Base-by-base conservation (phyloP, 2,329 filamentous ascomycete species). In the Myriosclerotinia duriaeana region DNA sequence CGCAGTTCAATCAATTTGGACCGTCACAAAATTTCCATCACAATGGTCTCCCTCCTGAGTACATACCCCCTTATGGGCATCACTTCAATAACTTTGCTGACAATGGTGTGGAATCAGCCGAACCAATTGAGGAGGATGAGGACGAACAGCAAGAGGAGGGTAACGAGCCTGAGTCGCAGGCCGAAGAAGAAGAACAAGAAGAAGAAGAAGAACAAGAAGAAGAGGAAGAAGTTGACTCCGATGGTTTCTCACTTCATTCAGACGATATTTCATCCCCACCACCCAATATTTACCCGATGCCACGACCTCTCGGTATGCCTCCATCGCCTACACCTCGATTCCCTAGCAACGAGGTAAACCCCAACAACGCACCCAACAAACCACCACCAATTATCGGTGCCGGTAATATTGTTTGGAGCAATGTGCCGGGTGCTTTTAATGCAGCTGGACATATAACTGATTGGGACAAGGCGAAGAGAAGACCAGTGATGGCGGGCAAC, bases 131-230 rank as follows among this genome's bases (percentile, higher is more conserved):
- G 9, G 30, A 22, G 56, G 9, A 50, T 34, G 42, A 26, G 44
- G 44, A 38, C 5, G 44, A 48, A 38, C 56, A 60, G 56, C 42
- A 60, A 60, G 44, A 50, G 56, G 56, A 60, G 42, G 56, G 14
- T 38, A 17, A 7, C 11, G 44, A 30, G 2, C n/a, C 44, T 60
- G 56, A 26, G 15, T 30, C 4, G 44, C 56, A 48, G 56, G 20
- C 44, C 44, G 30, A 5, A 60, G 30, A 46, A 48, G 20, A 48
- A 2, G 15, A 40, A 5, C 1, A 46, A 34, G 22, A 44, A 0
- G 5, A 34, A 6, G 20, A 46, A 4, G 2, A 22, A 26, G 56
- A 60, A 36, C 1, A 46, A 34, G 22, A 44, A 0, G 5, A 34
- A 6, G 20, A 46, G 7, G 2, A 22, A 26, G 56, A 60, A 36